Percentiles rank a stretch among this genome's conserved stretches.
Evolutionary conservation across 495 filamentous ascomycete genomes (phyloP).

Genomic region (Xylaria grammica): DNA sequence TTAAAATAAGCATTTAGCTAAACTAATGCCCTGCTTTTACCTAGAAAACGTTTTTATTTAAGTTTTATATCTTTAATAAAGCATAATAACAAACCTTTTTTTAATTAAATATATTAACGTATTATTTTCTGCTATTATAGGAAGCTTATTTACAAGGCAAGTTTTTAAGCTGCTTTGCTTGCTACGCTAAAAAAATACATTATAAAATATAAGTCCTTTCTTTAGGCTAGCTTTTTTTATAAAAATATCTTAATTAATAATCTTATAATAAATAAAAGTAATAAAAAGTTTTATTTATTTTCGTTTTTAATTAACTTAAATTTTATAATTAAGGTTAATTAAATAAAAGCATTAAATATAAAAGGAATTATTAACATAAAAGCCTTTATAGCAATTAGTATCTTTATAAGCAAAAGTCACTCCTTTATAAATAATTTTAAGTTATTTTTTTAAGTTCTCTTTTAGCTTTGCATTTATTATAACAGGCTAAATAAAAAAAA

Average conservation of each 20-base stretch:
- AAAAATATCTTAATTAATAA: constrained; percentile 49
- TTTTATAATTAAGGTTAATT: constrained; percentile 43
- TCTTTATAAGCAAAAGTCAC: constrained; percentile 44
- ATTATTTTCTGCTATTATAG: constrained; percentile 45
- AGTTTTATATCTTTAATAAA: constrained; percentile 35
- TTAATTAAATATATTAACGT: constrained; percentile 48
- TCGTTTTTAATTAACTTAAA: constrained; percentile 50
- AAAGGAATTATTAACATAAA: constrained; percentile 49
- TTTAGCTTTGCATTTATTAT: too few species aligned
- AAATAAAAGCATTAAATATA: constrained; percentile 39
- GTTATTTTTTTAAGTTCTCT: too few species aligned
- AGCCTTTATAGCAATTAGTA: constrained; percentile 52
- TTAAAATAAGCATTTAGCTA: constrained; percentile 44
- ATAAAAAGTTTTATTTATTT: constrained; percentile 33
- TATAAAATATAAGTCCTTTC: constrained; percentile 42
- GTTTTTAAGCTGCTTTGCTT: constrained; percentile 41
- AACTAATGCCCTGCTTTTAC: constrained; percentile 35
- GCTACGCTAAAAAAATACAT: constrained; percentile 45
- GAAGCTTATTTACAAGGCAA: constrained; percentile 49
- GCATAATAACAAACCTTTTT: constrained; percentile 22
- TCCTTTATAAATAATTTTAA: too few species aligned
- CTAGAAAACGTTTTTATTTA: constrained; percentile 44
- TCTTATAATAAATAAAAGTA: constrained; percentile 47
- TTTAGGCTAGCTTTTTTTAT: constrained; percentile 41
- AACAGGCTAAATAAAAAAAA: too few species aligned